Conservation (phyloP, 176 grass and related monocot genomes). For the Oropetium thomaeum region DNA sequence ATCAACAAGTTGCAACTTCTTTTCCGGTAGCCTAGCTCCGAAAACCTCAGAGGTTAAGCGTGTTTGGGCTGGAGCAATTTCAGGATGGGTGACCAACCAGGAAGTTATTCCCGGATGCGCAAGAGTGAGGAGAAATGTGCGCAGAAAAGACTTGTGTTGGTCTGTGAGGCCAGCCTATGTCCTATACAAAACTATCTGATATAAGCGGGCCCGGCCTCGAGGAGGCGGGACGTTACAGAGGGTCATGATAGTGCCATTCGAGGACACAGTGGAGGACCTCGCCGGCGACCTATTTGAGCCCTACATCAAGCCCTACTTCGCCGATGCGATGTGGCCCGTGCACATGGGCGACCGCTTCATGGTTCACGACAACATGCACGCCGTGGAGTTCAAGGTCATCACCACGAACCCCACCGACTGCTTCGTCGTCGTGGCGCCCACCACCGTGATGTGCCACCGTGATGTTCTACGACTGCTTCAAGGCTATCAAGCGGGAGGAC, state of each 20-base stretch:
- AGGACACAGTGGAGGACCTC: constrained; percentile 37
- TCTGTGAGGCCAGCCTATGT: too few species aligned
- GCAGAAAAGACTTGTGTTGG: too few species aligned
- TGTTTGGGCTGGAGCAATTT: too few species aligned
- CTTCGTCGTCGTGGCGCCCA: constrained; percentile 28
- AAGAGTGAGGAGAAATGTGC: too few species aligned
- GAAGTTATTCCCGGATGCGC: too few species aligned
- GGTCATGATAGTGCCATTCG: constrained; percentile 19
- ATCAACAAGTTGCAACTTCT: too few species aligned
- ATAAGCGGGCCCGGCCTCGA: neutral
- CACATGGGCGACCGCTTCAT: constrained; percentile 46
- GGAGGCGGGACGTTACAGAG: neutral
- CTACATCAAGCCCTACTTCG: constrained; percentile 53
- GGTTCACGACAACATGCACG: constrained; percentile 40
- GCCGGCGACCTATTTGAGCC: constrained; percentile 35
- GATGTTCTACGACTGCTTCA: neutral
- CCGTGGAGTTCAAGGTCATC: constrained; percentile 51
- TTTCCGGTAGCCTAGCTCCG: too few species aligned
- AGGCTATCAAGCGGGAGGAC: constrained; percentile 39
- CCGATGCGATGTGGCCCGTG: constrained; percentile 15
- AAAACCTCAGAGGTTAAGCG: too few species aligned
- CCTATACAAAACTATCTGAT: too few species aligned
- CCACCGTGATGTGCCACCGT: constrained; percentile 26
- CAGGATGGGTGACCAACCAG: too few species aligned
- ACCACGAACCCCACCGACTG: constrained; percentile 31